Evolutionary conservation across 139 green algal genomes (phyloP), one percentile per base, ranked within the genome.

Genomic region (Closterium sp.): DNA sequence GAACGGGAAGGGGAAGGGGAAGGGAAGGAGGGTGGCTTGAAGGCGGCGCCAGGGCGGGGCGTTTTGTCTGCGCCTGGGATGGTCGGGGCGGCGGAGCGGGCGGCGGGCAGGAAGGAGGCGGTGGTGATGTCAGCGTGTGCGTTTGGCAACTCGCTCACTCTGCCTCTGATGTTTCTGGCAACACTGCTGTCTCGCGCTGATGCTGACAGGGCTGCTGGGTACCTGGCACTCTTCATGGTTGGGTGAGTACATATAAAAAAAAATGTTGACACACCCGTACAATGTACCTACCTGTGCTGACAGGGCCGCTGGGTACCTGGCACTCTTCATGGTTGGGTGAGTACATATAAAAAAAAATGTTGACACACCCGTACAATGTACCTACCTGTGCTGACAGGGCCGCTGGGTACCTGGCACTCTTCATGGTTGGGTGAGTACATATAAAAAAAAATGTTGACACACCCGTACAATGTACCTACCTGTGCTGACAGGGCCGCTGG

Each of bases 101-200:
- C 10, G 22, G 1, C 38, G n/a, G 32, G 1, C n/a, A 93, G 70
- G n/a, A 91, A 31, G 85, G 91, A 91, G 85, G 91, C 91, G 88
- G 27, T 97, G 70, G 88, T 96, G 17, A 91, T 88, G 1, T 91
- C 93, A 1, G 91, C 92, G 0, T 96, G 94, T 89, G 93, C 95
- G 22, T 97, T 97, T 94, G 96, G 96, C 89, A 97, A 97, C 91
- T 95, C 93, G 21, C 92, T 97, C 87, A 97, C 96, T 21, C 93
- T 97, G 2, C 89, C 91, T 42, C 85, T 92, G 4, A 88, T 97
- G 13, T 97, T 96, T 85, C 79, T 97, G 3, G 86, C 91, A 31
- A 94, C 92, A 32, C 85, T 97, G 89, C 94, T 97, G 13, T 92
- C 91, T 0, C 88, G 29, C 0, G 90, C 87, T 42, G 88, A 96